A percentile compares a stretch with the other conserved stretches of the same genome.
Evolutionary conservation across 805 yeast genomes (phyloP).

Genomic region (Yarrowia hollandica): DNA sequence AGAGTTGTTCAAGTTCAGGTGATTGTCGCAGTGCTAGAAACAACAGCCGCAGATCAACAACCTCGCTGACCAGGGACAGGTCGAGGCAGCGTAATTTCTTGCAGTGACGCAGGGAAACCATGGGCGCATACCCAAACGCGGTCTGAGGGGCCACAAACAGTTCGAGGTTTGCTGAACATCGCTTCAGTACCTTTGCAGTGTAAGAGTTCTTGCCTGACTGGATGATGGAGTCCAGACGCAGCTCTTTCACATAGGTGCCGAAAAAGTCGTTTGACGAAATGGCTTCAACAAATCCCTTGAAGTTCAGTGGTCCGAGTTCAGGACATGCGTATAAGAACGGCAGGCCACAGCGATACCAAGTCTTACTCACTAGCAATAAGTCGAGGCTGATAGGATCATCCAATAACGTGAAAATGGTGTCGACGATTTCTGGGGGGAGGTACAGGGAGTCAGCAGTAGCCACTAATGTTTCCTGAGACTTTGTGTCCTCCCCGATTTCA

Average conservation of each 20-base stretch:
- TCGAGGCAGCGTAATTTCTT: conserved; percentile 63
- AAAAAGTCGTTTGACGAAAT: conserved; percentile 48
- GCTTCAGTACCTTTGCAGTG: conserved; percentile 76
- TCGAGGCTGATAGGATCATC: conserved; percentile 34
- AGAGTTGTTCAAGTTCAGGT: conserved; percentile 64
- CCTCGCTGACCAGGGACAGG: conserved; percentile 83
- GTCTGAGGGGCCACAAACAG: conserved; percentile 90
- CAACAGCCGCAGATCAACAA: conserved; percentile 77
- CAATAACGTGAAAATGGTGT: conserved; percentile 43
- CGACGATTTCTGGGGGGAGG: conserved; percentile 55
- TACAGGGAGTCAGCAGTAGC: conserved; percentile 39
- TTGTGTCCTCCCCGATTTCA: conserved; percentile 15
- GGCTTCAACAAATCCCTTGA: conserved; percentile 68
- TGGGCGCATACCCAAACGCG: conserved; percentile 87
- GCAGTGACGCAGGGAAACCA: conserved; percentile 78
- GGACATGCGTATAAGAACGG: conserved; percentile 70
- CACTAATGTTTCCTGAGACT: conserved; percentile 44
- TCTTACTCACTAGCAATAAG: conserved; percentile 59
- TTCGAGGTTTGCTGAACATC: conserved; percentile 66
- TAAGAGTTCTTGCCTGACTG: conserved; percentile 91
- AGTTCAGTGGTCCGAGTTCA: conserved; percentile 62
- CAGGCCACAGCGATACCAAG: conserved; percentile 60
- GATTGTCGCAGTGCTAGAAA: conserved; percentile 70
- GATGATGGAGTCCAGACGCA: conserved; percentile 76
- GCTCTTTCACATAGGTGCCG: conserved; percentile 60